Conservation (phyloP, 108 stramenopile genomes). For the Epithemia pelagica region DNA sequence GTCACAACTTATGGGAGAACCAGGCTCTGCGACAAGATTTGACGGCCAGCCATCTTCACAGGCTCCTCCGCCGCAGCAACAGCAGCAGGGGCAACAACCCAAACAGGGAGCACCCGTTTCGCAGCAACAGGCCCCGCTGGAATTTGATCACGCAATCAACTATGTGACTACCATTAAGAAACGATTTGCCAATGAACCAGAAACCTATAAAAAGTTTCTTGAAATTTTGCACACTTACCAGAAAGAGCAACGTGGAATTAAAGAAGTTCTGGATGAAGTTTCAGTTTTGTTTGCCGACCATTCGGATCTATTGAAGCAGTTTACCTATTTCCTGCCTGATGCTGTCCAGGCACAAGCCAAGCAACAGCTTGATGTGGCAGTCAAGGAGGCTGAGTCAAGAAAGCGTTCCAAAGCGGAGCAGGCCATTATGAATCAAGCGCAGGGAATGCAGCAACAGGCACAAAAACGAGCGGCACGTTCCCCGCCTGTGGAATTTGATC, state of each 20-base stretch:
- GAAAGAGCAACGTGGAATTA: conserved; percentile 96
- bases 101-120: conserved; percentile 3
- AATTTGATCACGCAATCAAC: conserved; percentile 98
- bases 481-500: conserved; percentile 5
- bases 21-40: too few species aligned
- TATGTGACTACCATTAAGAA: conserved; percentile 98
- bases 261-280: conserved; percentile 95
- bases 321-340: conserved; percentile 98
- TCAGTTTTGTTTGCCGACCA: conserved; percentile 96
- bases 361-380: conserved; percentile 78
- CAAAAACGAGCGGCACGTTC: conserved; percentile 4
- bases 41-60: too few species aligned
- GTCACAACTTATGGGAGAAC: too few species aligned
- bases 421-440: conserved; percentile 22
- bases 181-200: conserved; percentile 90
- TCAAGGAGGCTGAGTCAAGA: conserved; percentile 78
- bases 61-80: not conserved
- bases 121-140: conserved; percentile 53
- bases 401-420: conserved; percentile 30
- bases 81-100: conserved; percentile 15
- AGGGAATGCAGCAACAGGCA: conserved; percentile 21
- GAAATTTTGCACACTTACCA: conserved; percentile 99
- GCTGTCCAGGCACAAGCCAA: conserved; percentile 97
- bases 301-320: conserved; percentile 95
- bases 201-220: conserved; percentile 94